These are phyloP conservation scores for Acanthamoeba triangularis DNA, from an alignment of 208 protist species.

Conservation along the genomic window DNA sequence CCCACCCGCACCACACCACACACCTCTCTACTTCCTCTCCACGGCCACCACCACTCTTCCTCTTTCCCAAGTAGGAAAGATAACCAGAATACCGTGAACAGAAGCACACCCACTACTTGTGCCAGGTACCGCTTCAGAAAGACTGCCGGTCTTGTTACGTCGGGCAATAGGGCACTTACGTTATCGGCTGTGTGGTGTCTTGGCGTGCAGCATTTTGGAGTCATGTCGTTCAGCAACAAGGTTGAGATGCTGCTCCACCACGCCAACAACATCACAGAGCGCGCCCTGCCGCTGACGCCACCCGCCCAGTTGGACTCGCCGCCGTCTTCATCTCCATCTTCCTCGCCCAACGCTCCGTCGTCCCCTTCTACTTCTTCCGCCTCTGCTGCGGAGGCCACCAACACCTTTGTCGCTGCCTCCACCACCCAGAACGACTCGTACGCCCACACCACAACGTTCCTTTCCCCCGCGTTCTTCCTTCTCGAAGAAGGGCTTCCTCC, in stretches of 20 bases:
- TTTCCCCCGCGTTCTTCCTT: background rate
- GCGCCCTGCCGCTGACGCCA: background rate
- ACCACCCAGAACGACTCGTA: constrained; percentile 37
- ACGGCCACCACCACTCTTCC: background rate
- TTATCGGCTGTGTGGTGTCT: background rate
- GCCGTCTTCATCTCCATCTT: background rate
- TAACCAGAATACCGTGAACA: background rate
- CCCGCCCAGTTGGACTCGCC: background rate
- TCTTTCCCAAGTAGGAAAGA: background rate
- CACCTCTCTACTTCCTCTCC: background rate
- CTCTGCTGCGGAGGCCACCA: background rate
- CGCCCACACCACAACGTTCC: background rate
- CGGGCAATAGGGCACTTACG: background rate
- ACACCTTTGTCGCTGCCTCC: background rate
- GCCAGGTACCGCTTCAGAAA: background rate
- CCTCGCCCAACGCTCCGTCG: background rate
- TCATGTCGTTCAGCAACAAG: constrained; percentile 20
- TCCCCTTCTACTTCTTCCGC: background rate
- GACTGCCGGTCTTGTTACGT: too few relatives aligned
- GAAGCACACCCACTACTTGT: background rate
- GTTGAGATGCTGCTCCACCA: constrained; percentile 30
- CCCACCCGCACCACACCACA: background rate
- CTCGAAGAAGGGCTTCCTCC: background rate
- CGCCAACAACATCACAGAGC: background rate
- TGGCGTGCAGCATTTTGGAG: background rate